Base-by-base conservation (phyloP, 1,284 basidiomycete species). In the Ganoderma sinense region DNA sequence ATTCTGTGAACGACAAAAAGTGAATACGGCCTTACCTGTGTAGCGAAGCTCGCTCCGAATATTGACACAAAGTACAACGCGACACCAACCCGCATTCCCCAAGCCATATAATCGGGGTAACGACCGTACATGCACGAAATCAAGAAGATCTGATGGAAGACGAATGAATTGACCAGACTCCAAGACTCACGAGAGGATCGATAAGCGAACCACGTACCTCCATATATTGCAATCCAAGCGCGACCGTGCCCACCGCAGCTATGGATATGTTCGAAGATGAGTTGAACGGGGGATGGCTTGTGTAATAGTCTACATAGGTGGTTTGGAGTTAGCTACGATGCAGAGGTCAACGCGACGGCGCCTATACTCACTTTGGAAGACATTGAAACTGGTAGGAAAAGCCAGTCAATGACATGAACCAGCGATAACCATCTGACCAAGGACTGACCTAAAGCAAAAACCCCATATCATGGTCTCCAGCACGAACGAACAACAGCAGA, bases 391-490 rank as follows among this genome's bases (percentile, higher is more conserved):
- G 61, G 1, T 23, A 48, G 36, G 20, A 10, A 1, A 8, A 13
- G 14, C 16, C 18, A 39, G 11, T 51, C 48, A 51, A 13, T 51
- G 48, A 13, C 48, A 13, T 23, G 8, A n/a, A n/a, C 7, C 8
- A 51, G 11, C 23, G 4, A 8, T 26, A 11, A 43, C 16, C 16
- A 11, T 56, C 20, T 3, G 16, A 20, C 31, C 14, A 29, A 20
- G 31, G 10, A 62, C 65, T 18, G 39, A 69, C 72, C 72, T 71
- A 56, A 73, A 73, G 61, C 69, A 70, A 23, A 73, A 71, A 1
- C 83, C 81, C 83, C 83, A 84, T 29, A 84, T 77, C 62, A 84
- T 74, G 26, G 78, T 79, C 67, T 83, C 81, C 13, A 84, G 75
- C 39, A 73, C 33, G 36, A 73, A 73, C 20, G 67, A 68, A 14